Evolutionary conservation across 106 monocot species (phyloP).

Genomic region (Apostasia shenzhenica): DNA sequence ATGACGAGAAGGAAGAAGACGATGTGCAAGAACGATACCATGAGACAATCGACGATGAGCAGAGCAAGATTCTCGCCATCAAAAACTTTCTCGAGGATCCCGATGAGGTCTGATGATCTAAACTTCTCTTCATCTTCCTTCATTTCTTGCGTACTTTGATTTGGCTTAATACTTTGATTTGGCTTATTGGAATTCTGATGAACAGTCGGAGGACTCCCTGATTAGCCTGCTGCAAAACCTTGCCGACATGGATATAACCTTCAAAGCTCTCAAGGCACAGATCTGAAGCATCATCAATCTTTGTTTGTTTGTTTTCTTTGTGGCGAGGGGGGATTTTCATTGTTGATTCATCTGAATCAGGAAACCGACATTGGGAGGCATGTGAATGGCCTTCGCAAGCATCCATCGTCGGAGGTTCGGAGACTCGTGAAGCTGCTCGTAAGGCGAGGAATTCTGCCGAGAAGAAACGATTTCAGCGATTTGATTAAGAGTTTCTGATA

Average conservation of each 20-base stretch:
- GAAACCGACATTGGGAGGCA: conserved; percentile 59
- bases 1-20: conserved; percentile 9
- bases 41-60: conserved; percentile 19
- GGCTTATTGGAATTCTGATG: background rate
- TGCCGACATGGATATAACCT: conserved; percentile 60
- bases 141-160: background rate
- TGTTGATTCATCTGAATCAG: conserved; percentile 14
- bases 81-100: conserved; percentile 48
- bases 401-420: conserved; percentile 43
- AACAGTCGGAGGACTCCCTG: conserved; percentile 44
- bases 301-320: too few relatives aligned
- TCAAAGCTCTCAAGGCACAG: conserved; percentile 56
- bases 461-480: background rate
- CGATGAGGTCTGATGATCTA: conserved; percentile 36
- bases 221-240: conserved; percentile 46
- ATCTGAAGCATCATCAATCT: too few relatives aligned
- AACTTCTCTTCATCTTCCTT: background rate
- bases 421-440: conserved; percentile 49
- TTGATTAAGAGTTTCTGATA: background rate
- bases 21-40: background rate
- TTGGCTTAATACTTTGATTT: background rate
- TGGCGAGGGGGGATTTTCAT: too few relatives aligned
- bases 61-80: conserved; percentile 51
- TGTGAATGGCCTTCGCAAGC: conserved; percentile 50
- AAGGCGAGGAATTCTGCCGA: conserved; percentile 18